Percentiles rank a stretch among this genome's conserved stretches.
Evolutionary conservation across 2,329 filamentous ascomycete species (phyloP).

Genomic region (Cryphonectria nitschkei): DNA sequence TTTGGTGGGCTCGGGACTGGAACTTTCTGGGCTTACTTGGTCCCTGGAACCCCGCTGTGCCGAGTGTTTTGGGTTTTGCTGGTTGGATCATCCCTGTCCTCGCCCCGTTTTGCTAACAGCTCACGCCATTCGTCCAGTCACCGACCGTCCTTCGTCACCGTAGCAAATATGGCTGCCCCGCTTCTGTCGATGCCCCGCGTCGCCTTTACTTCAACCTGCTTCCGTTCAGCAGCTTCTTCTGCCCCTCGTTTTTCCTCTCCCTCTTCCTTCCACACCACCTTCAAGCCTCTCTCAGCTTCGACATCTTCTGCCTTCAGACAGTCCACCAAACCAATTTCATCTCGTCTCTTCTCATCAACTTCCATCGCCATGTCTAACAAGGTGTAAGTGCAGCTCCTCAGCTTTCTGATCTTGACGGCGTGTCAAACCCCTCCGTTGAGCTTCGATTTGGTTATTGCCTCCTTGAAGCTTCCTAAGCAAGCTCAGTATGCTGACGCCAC

Average conservation of each 20-base stretch:
- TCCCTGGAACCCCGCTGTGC: slow-evolving; percentile 5
- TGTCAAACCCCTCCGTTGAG: slow-evolving; percentile 7
- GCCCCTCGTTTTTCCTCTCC: slow-evolving; percentile 41
- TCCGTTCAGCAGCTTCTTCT: slow-evolving; percentile 35
- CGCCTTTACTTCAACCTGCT: slow-evolving; percentile 38
- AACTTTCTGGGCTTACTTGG: neutral
- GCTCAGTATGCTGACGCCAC: slow-evolving; percentile 18
- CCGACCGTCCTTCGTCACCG: slow-evolving; percentile 10
- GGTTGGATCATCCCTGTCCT: slow-evolving; percentile 29
- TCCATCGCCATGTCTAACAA: slow-evolving; percentile 69
- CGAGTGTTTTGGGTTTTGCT: slow-evolving; percentile 22
- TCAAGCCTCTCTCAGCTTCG: slow-evolving; percentile 34
- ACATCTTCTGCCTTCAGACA: slow-evolving; percentile 43
- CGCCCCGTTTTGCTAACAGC: slow-evolving; percentile 28
- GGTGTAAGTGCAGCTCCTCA: slow-evolving; percentile 57
- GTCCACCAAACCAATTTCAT: slow-evolving; percentile 39
- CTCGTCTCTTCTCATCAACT: slow-evolving; percentile 42
- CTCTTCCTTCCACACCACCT: slow-evolving; percentile 37
- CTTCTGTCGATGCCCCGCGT: slow-evolving; percentile 37
- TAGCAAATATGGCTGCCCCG: slow-evolving; percentile 42
- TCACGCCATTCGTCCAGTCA: slow-evolving; percentile 28
- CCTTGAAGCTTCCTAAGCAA: slow-evolving; percentile 22
- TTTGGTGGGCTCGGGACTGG: slow-evolving; percentile 1
- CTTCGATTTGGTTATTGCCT: slow-evolving; percentile 13
- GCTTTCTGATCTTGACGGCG: neutral